Evolutionary conservation across 495 filamentous ascomycete genomes (phyloP).

Genomic region (Neurospora sp.): DNA sequence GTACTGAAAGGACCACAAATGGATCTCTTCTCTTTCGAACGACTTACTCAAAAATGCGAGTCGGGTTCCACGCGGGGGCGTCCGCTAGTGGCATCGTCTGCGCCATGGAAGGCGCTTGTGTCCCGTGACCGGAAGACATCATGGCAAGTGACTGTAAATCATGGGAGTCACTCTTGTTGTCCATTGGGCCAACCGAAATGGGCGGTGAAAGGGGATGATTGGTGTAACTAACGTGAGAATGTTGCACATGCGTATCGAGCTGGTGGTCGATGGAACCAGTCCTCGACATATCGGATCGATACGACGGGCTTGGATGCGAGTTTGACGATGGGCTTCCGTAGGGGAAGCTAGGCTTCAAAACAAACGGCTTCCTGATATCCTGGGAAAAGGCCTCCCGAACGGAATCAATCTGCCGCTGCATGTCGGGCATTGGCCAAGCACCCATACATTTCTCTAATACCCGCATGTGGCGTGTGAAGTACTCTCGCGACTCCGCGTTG

Average conservation of each 20-base stretch:
- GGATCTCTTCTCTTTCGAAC: background rate
- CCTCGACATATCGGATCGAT: constrained; percentile 30
- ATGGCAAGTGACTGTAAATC: constrained; percentile 67
- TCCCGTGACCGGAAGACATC: constrained; percentile 51
- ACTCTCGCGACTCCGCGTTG: constrained; percentile 75
- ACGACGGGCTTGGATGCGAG: constrained; percentile 45
- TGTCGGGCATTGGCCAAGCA: constrained; percentile 85
- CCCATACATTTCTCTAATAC: constrained; percentile 78
- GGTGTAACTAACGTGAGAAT: constrained; percentile 65
- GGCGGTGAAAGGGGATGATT: constrained; percentile 74
- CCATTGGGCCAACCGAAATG: constrained; percentile 63
- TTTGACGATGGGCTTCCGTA: constrained; percentile 68
- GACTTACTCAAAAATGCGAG: constrained; percentile 86
- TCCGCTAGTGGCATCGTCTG: constrained; percentile 53
- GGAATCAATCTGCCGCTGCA: constrained; percentile 83
- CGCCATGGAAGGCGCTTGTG: constrained; percentile 32
- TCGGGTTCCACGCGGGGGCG: constrained; percentile 76
- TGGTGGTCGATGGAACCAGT: constrained; percentile 30
- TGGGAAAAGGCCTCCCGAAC: constrained; percentile 89
- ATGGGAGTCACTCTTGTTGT: constrained; percentile 72
- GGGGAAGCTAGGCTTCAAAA: constrained; percentile 78
- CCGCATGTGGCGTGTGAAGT: constrained; percentile 91
- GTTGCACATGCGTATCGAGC: constrained; percentile 36
- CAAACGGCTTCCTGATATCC: constrained; percentile 75
- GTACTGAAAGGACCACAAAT: constrained; percentile 18